phyloP scores from a whole-genome alignment of 2,329 filamentous ascomycete species.

The Aspergillus glaucus region DNA sequence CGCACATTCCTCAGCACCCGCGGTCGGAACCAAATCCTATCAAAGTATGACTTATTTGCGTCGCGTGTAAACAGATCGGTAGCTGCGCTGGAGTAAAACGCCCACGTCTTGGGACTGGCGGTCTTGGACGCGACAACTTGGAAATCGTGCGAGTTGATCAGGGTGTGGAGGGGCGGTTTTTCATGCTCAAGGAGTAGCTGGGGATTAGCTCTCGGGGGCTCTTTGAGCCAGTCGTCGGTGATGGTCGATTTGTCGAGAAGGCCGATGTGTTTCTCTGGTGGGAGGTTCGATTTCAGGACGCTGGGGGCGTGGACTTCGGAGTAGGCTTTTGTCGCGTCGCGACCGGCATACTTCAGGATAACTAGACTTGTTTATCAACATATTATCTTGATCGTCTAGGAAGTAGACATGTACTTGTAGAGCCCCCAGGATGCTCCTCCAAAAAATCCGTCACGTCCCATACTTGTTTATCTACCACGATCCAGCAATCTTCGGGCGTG shows the following conservation, averaged over 20 bases:
- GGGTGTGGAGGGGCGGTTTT: slow-evolving; percentile 47
- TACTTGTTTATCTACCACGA: slow-evolving; percentile 61
- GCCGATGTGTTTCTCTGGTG: slow-evolving; percentile 44
- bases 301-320: slow-evolving; percentile 42
- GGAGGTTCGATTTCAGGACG: slow-evolving; percentile 40
- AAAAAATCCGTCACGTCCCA: slow-evolving; percentile 64
- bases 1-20: slow-evolving; percentile 54
- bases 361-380: slow-evolving; percentile 20
- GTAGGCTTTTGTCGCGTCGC: slow-evolving; percentile 41
- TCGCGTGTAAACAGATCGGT: slow-evolving; percentile 55
- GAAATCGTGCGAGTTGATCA: slow-evolving; percentile 59
- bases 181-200: slow-evolving; percentile 24
- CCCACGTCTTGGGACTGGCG: slow-evolving; percentile 60
- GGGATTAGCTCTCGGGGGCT: slow-evolving; percentile 27
- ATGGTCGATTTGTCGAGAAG: slow-evolving; percentile 44
- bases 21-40: slow-evolving; percentile 54
- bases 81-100: slow-evolving; percentile 61
- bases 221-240: slow-evolving; percentile 44
- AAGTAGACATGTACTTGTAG: slow-evolving; percentile 38
- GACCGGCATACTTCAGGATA: slow-evolving; percentile 42
- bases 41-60: slow-evolving; percentile 51
- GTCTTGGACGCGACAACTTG: slow-evolving; percentile 50
- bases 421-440: slow-evolving; percentile 57
- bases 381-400: background rate
- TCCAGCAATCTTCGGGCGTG: slow-evolving; percentile 52